Base-by-base conservation (phyloP, 441 rosid genomes). In the Daphne laureola region DNA sequence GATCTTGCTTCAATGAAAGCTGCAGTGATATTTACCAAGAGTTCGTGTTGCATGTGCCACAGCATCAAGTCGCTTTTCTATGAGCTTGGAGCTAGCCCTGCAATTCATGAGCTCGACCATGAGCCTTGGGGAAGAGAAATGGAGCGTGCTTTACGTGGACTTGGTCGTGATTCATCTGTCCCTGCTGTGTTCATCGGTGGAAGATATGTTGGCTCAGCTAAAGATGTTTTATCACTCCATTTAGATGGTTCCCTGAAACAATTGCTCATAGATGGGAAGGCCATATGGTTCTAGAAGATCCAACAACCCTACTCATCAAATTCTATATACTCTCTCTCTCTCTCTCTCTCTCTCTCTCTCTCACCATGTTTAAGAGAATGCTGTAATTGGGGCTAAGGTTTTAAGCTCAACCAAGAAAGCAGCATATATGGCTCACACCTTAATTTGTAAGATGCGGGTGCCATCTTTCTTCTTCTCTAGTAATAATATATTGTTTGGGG, bases 141-240 rank as follows among this genome's bases (percentile, higher is more conserved):
- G 78, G 96, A 87, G 67, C 55, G 79, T 73, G 90, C 96, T 26
- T 56, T 86, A 14, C 62, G 82, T 17, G 66, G 58, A 0, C 54
- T 80, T 2, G 93, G 90, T 12, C 80, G 87, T 60, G 80, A 64
- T 59, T 81, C 76, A 2, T 41, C 79, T 2, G 80, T 87, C 53
- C 96, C 96, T 0, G 90, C 96, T 31, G 93, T 87, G 54, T 87
- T 87, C 64, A 71, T 87, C 3, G 96, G 96, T 15, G 94, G 96
- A 26, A 78, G 64, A 67, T 85, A 68, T 42, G 78, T 83, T 4
- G 94, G 94, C 11, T 81, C 93, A 0, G 83, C 91, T 0, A 85
- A 81, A 73, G 96, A 83, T 62, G 70, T 88, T 55, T 71, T 88
- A 43, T 83, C 96, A 44, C 74, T 74, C 54, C 96, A 88, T 54